Base-by-base conservation (phyloP, 2,329 filamentous ascomycete species). In the Myotisia sp. region DNA sequence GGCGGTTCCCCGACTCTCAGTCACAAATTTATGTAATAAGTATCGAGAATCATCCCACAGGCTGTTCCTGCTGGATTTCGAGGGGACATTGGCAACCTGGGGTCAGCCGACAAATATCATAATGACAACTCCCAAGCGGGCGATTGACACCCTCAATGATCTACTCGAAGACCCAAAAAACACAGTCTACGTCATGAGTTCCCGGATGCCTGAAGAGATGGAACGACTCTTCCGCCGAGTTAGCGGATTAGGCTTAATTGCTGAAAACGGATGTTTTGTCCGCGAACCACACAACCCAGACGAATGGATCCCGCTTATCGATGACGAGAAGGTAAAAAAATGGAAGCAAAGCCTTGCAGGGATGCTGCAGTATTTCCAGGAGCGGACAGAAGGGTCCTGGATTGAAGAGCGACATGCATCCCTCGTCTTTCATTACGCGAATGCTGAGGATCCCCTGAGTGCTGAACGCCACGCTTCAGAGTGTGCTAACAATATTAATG, bases 401-500 rank as follows among this genome's bases (percentile, higher is more conserved):
- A 74, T 95, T 29, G 85, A 94, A 56, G 81, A 92, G 51, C 77
- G 84, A n/a, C 81, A 86, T 46, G 93, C 84, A 63, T 90, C 82
- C 24, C 65, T 94, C 16, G 74, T 92, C 38, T 93, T 93, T 65
- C 83, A 92, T 57, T 92, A 90, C 60, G 80, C 81, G 53, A 76
- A 76, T 34, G 78, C 80, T 2, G 79, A 84, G 36, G 83, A 94
- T 51, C 72, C 72, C 38, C 74, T 79, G 33, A 70, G 72, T 16
- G 86, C 86, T 0, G 68, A 71, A 38, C 76, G 84, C 13, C 79
- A 86, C 47, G 87, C 85, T 0, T 80, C 79, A 13, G 87, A 95
- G 52, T 92, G 85, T 50, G 84, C 84, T 0, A 86, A 82, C 42
- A 86, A 94, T 49, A 90, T 95, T 65, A 95, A 95, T 51, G 86